Conservation (phyloP, 352 stramenopile genomes). For the Phytophthora europaea region DNA sequence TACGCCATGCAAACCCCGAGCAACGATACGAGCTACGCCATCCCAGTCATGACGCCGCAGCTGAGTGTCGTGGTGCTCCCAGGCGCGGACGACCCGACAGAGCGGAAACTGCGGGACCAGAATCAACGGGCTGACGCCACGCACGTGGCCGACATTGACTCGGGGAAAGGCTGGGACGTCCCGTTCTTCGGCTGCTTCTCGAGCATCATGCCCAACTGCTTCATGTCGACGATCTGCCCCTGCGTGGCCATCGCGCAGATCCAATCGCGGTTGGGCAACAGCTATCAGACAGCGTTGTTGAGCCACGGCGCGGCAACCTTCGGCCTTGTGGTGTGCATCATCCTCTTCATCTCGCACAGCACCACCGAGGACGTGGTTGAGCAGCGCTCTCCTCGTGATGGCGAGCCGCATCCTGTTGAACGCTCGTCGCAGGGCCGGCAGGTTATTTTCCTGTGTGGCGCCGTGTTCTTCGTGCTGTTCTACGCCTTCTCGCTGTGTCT, state of each 20-base stretch:
- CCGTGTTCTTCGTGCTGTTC: conserved; percentile 31
- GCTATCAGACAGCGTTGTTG: conserved; percentile 37
- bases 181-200: conserved; percentile 52
- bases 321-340: conserved; percentile 39
- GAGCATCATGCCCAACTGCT: conserved; percentile 52
- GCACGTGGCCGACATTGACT: conserved; percentile 29
- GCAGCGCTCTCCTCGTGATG: neutral
- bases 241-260: conserved; percentile 55
- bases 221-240: conserved; percentile 48
- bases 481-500: conserved; percentile 39
- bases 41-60: conserved; percentile 33
- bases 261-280: conserved; percentile 37
- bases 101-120: conserved; percentile 24
- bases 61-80: conserved; percentile 18
- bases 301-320: conserved; percentile 42
- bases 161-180: conserved; percentile 35
- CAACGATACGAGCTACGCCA: conserved; percentile 27
- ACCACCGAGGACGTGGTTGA: conserved; percentile 16
- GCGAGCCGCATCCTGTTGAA: conserved; percentile 1
- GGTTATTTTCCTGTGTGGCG: conserved; percentile 31
- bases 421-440: conserved; percentile 20
- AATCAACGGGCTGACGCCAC: conserved; percentile 21
- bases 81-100: conserved; percentile 14
- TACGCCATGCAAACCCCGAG: conserved; percentile 28
- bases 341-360: conserved; percentile 41